These are phyloP conservation scores for Citeromyces hawaiiensis DNA, from an alignment of 1,139 yeast genomes.

Conservation along the genomic window DNA sequence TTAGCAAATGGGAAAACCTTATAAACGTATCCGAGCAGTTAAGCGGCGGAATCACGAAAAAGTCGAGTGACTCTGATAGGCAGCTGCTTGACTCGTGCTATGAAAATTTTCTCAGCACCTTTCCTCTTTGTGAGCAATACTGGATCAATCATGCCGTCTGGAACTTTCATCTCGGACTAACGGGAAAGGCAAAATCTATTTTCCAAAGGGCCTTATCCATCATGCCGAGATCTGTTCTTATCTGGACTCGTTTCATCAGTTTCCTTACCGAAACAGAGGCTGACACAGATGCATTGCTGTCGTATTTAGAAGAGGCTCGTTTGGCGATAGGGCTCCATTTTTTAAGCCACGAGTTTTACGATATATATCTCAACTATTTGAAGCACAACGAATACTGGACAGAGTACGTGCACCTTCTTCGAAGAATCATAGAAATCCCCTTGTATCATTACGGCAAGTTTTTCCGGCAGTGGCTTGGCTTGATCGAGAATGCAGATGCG, in stretches of 20 bases:
- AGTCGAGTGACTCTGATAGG: conserved; percentile 25
- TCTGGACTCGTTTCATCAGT: conserved; percentile 64
- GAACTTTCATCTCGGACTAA: conserved; percentile 48
- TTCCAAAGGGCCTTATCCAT: conserved; percentile 40
- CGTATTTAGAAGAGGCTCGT: conserved; percentile 51
- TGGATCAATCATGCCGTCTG: conserved; percentile 68
- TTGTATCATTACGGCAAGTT: conserved; percentile 62
- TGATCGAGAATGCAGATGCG: conserved; percentile 23
- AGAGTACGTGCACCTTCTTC: conserved; percentile 33
- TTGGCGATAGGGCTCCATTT: conserved; percentile 57
- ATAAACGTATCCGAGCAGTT: conserved; percentile 12
- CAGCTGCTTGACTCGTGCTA: conserved; percentile 36
- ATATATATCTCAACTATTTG: conserved; percentile 45
- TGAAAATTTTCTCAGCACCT: conserved; percentile 41
- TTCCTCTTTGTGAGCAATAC: conserved; percentile 63
- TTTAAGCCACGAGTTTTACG: conserved; percentile 65
- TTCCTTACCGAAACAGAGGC: conserved; percentile 34
- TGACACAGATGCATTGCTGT: conserved; percentile 19
- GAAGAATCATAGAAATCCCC: conserved; percentile 60
- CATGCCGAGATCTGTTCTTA: conserved; percentile 42
- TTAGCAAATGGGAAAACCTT: conserved; percentile 18
- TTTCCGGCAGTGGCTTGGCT: conserved; percentile 28
- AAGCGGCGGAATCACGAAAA: conserved; percentile 25
- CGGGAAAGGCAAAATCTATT: conserved; percentile 31
- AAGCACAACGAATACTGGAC: conserved; percentile 22